Conservation (phyloP, 495 filamentous ascomycete species). For the Penicillium macrosclerotiorum region DNA sequence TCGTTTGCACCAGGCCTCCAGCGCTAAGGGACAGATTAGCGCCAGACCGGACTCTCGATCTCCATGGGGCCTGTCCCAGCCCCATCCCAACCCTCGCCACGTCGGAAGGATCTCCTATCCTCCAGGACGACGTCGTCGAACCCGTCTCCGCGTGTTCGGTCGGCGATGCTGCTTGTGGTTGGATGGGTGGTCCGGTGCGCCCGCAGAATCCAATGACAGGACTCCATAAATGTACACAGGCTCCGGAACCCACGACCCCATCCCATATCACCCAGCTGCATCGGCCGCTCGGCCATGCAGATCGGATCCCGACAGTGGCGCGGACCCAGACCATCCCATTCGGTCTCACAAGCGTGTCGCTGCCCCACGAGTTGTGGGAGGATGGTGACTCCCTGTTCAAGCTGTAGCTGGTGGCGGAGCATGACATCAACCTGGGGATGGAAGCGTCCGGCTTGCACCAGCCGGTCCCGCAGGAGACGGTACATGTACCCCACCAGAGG, state of each 20-base stretch:
- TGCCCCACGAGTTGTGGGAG: slow-evolving; percentile 10
- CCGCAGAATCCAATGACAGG: slow-evolving; percentile 39
- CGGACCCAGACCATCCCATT: slow-evolving; percentile 31
- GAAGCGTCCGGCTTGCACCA: slow-evolving; percentile 21
- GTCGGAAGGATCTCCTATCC: slow-evolving; percentile 27
- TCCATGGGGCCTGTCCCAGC: slow-evolving; percentile 30
- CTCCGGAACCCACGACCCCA: slow-evolving; percentile 9
- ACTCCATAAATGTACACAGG: slow-evolving; percentile 28
- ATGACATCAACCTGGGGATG: slow-evolving; percentile 19
- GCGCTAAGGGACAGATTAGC: not conserved
- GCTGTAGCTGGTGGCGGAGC: slow-evolving; percentile 23
- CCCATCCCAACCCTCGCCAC: slow-evolving; percentile 40
- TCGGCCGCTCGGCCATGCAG: slow-evolving; percentile 22
- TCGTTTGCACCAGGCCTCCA: too few species aligned
- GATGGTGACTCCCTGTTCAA: slow-evolving; percentile 22
- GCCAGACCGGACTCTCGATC: slow-evolving; percentile 19
- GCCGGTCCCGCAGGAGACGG: slow-evolving; percentile 36
- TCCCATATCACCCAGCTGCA: slow-evolving; percentile 8
- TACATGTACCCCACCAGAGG: slow-evolving; percentile 31
- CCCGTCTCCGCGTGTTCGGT: slow-evolving; percentile 35
- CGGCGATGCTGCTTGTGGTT: slow-evolving; percentile 13
- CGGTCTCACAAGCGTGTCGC: slow-evolving; percentile 36
- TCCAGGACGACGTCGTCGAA: slow-evolving; percentile 21
- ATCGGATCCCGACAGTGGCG: slow-evolving; percentile 24
- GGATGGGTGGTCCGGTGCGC: slow-evolving; percentile 41